phyloP scores from a whole-genome alignment of 495 filamentous ascomycete genomes.

The Aspergillus campestris region DNA sequence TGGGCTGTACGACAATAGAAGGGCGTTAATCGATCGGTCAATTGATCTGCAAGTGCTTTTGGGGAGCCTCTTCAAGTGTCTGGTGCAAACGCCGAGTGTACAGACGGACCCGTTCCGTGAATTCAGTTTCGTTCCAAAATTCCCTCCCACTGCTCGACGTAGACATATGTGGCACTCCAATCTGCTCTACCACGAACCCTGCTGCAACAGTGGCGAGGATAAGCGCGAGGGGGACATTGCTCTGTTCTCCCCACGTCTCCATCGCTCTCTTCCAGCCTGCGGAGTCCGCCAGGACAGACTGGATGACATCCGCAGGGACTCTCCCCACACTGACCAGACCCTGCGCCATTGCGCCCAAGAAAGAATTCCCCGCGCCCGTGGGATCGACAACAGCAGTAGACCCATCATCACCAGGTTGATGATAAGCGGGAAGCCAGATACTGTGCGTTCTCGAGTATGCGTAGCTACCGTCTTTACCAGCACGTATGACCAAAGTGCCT shows the following conservation, averaged over 20 bases:
- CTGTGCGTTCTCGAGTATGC: slow-evolving; percentile 29
- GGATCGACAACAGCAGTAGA: slow-evolving; percentile 67
- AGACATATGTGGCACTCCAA: slow-evolving; percentile 64
- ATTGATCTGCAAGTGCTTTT: slow-evolving; percentile 36
- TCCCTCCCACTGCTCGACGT: slow-evolving; percentile 48
- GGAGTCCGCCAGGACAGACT: slow-evolving; percentile 25
- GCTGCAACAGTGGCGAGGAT: slow-evolving; percentile 77
- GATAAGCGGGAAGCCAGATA: slow-evolving; percentile 50
- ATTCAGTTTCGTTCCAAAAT: slow-evolving; percentile 67
- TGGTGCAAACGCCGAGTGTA: slow-evolving; percentile 42
- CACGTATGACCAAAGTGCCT: slow-evolving; percentile 44
- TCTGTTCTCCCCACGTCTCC: slow-evolving; percentile 19
- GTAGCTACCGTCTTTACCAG: slow-evolving; percentile 53
- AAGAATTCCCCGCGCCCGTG: slow-evolving; percentile 93
- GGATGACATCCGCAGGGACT: slow-evolving; percentile 26
- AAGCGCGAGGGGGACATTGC: slow-evolving; percentile 57
- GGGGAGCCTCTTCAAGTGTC: slow-evolving; percentile 38
- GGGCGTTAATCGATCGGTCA: slow-evolving; percentile 38
- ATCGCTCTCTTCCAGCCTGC: slow-evolving; percentile 23
- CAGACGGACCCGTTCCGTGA: slow-evolving; percentile 44
- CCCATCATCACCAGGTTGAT: slow-evolving; percentile 28
- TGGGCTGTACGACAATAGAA: slow-evolving; percentile 41
- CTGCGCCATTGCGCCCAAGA: slow-evolving; percentile 75
- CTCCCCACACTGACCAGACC: slow-evolving; percentile 54
- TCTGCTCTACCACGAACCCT: slow-evolving; percentile 90